Evolutionary conservation across 495 filamentous ascomycete species (phyloP), one percentile per base, ranked within the genome.

Genomic region (Aspergillus kassunensis): DNA sequence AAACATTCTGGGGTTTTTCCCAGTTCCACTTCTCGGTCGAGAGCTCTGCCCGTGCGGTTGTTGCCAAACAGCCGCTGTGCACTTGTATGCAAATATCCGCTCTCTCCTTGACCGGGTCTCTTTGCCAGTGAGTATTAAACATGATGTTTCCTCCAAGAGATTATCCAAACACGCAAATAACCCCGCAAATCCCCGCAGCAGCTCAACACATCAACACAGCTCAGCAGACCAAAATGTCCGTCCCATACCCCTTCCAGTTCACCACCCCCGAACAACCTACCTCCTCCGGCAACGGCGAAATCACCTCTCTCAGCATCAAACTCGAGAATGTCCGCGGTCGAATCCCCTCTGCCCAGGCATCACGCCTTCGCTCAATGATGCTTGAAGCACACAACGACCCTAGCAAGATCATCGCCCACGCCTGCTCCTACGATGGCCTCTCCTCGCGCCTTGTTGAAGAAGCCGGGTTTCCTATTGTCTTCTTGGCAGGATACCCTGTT

Each of bases 401-500:
- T 2, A 51, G 43, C 11, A 72, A 69, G 40, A 73, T 74, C 31
- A 44, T 73, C 15, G 68, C 68, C 0, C 62, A 65, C 40, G 57
- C 61, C 12, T 70, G 69, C 53, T 65, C 59, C 42, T 72, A 74
- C 44, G 71, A 76, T 46, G 68, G 68, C 0, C 59, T 76, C 0
- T 69, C 62, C 8, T 70, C 71, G 11, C 66, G 69, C 2, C 62
- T 76, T 4, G 59, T 69, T 24, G 68, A 73, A 27, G 65, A 74
- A 50, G 65, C 69, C 3, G 72, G 72, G 0, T 75, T 72, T 31
- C 69, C 69, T 0, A 63, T 71, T 44, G 33, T 72, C 9, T 74
- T 73, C 49, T 52, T 72, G 0, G 62, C 65, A 4, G 67, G 70
- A 0, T 73, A 67, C 53, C 60, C 65, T 0, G 65, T 72, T 1